Conservation (phyloP, 1,284 basidiomycete species). For the Irpex sp. region DNA sequence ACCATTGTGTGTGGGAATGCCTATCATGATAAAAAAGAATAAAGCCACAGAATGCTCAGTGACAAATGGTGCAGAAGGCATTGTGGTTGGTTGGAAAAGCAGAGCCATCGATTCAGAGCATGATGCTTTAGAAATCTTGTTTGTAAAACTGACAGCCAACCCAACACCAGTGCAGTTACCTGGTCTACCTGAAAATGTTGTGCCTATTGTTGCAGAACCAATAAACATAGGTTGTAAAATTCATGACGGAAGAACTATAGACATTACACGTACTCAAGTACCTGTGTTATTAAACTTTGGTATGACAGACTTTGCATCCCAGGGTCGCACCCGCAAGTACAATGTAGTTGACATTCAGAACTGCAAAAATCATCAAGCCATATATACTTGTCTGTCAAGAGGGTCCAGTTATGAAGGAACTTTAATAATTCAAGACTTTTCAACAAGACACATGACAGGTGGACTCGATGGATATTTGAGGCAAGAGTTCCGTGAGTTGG, state of each 20-base stretch:
- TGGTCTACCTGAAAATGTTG: constrained; percentile 35
- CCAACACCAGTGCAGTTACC: constrained; percentile 22
- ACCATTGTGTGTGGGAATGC: constrained; percentile 34
- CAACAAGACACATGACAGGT: constrained; percentile 19
- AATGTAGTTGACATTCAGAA: constrained; percentile 13
- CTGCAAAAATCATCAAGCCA: constrained; percentile 11
- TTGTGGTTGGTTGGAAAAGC: constrained; percentile 30
- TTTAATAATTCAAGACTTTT: constrained; percentile 29
- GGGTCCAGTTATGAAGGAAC: constrained; percentile 20
- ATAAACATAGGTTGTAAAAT: constrained; percentile 16
- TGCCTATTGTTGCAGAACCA: constrained; percentile 25
- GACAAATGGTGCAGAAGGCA: constrained; percentile 38
- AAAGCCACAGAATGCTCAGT: constrained; percentile 34
- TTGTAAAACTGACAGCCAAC: constrained; percentile 27
- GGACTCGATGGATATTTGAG: constrained; percentile 16
- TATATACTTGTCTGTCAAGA: too few species aligned
- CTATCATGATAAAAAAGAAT: constrained; percentile 35
- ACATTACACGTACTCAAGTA: constrained; percentile 15
- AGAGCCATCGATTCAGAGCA: constrained; percentile 11
- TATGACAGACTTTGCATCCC: constrained; percentile 18
- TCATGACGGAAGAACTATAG: constrained; percentile 18
- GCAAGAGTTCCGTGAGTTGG: constrained; percentile 30
- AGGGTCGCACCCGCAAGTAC: constrained; percentile 13
- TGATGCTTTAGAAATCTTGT: constrained; percentile 27
- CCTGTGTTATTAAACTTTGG: constrained; percentile 15